Base-by-base conservation (phyloP, 2,329 filamentous ascomycete genomes). In the Pseudocercospora cruenta region DNA sequence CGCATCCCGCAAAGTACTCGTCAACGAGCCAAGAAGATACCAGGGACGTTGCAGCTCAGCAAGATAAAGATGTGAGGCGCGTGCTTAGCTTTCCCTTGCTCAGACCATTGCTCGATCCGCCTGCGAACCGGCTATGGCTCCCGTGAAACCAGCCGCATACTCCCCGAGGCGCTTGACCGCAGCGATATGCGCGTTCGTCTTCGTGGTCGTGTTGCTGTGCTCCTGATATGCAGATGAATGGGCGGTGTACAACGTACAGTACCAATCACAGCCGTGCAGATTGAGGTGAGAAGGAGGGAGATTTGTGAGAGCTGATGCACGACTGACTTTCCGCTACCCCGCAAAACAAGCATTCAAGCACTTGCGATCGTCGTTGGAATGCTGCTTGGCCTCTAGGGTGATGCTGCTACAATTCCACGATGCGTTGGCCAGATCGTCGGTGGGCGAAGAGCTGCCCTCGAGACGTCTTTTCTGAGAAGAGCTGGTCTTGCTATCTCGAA, bases 1-100 rank as follows among this genome's bases (percentile, higher is more conserved):
- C 6, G 19, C 19, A 10, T 49, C 45, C 45, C 45, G 39, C 14
- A 24, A 26, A 12, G 22, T 21, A 49, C 45, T 49, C 45, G 45
- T 49, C 45, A 49, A 16, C 49, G 69, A 3, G 66, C 69, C 0
- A 60, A 49, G 45, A 21, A 19, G n/a, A 21, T 49, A 49, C 45
- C 45, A 10, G 45, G 45, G 45, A 49, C 45, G 45, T 49, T 49
- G 45, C 45, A 49, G n/a, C 45, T 49, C 45, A 49, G n/a, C 45
- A 49, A 49, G 45, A 49, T 49, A 49, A 49, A 49, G 45, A 49
- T 21, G 33, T 49, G 45, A 49, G 45, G 45, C 45, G 43, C 43
- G 43, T 47, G 43, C 43, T 47, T 47, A 47, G 43, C 43, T 47
- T 47, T 14, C 43, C 43, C 14, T 21, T n/a, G 10, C 43, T 47